These are phyloP conservation scores for Ganoderma resinaceum DNA, from an alignment of 1,284 basidiomycete genomes.

Conservation along the genomic window DNA sequence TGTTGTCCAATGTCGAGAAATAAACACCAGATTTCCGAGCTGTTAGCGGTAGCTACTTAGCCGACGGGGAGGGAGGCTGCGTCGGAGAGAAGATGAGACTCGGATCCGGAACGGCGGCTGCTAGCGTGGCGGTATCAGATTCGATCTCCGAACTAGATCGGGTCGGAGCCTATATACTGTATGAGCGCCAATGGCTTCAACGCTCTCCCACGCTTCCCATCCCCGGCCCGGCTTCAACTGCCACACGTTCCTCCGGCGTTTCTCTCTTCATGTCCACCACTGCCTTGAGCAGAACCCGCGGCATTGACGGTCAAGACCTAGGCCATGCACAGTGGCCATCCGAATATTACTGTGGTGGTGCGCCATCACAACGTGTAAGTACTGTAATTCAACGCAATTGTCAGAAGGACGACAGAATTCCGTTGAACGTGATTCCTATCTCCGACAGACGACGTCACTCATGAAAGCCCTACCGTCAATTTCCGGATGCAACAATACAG, in stretches of 20 bases:
- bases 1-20: background rate
- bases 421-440: background rate
- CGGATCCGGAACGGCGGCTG: background rate
- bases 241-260: no score
- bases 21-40: background rate
- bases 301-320: background rate
- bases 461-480: slow-evolving; percentile 3
- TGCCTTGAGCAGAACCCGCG: background rate
- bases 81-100: background rate
- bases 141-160: background rate
- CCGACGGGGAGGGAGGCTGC: background rate
- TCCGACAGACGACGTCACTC: background rate
- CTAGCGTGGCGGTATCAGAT: background rate
- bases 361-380: background rate
- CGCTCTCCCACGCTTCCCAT: background rate
- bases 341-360: background rate
- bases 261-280: background rate
- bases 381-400: background rate
- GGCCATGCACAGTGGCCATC: background rate
- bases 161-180: background rate
- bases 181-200: background rate
- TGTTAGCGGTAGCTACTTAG: background rate
- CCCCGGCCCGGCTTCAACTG: slow-evolving; percentile 1
- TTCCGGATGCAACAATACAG: background rate
- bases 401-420: background rate